Evolutionary conservation across 2,329 filamentous ascomycete genomes (phyloP), one percentile per base, ranked within the genome.

Genomic region (Botrytis elliptica): DNA sequence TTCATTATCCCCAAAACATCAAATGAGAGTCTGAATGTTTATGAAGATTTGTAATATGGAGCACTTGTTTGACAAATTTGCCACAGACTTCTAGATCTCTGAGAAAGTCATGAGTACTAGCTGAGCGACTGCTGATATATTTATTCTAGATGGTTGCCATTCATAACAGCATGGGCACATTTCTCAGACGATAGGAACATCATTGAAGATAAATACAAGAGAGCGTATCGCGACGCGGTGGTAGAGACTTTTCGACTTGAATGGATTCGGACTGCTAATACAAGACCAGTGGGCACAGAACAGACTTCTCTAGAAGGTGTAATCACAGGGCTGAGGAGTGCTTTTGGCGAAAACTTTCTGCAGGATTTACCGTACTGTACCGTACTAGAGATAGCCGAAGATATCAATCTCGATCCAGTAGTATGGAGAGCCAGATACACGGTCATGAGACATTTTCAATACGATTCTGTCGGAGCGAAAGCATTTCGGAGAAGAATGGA

Each of bases 401-500:
- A 72, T 4, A 69, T 72, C 9, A 29, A 69, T 29, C 44, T 55
- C 33, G 60, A 69, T 20, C 64, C 64, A 22, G 8, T 36, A 5
- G 44, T 69, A 20, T 72, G 64, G 71, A 40, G 63, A 55, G 71
- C 64, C 18, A 68, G 71, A 20, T 36, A 72, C 3, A 42, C 63
- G 7, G n/a, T 59, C 25, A 72, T 72, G 71, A 69, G 49, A 40
- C 22, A 69, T 69, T 55, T 8, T 55, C 71, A 68, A 68, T 69
- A 72, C 38, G 42, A 46, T 38, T 70, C 68, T n/a, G 18, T 25
- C 36, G 68, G 63, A 62, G 68, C n/a, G 25, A 72, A 72, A 66
- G 33, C 55, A 40, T 73, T 62, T n/a, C 64, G 65, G 71, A 73
- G 59, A 69, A 73, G 64, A 52, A 62, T 62, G 71, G 66, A 73